Percentiles rank a stretch among this genome's conserved stretches.
Conservation (phyloP, 2,329 filamentous ascomycete species). For the Microdochium trichocladiopsis region DNA sequence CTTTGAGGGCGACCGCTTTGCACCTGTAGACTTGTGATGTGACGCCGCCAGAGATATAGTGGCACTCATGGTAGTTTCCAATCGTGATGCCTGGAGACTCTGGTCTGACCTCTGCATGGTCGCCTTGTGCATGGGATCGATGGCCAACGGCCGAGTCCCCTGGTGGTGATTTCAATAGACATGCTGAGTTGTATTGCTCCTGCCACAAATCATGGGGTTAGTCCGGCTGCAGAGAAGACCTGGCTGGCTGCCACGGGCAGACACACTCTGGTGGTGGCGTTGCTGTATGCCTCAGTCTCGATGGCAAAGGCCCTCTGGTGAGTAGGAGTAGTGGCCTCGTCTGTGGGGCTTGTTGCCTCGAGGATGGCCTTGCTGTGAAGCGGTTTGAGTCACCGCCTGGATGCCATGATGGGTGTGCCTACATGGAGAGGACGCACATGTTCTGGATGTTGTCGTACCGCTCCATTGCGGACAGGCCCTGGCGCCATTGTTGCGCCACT, state of each 20-base stretch:
- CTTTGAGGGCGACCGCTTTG: slow-evolving; percentile 64
- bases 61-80: slow-evolving; percentile 45
- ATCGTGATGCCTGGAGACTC: slow-evolving; percentile 35
- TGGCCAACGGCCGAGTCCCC: slow-evolving; percentile 16
- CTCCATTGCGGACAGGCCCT: slow-evolving; percentile 46
- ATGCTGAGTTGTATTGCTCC: slow-evolving; percentile 51
- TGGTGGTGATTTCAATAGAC: slow-evolving; percentile 12
- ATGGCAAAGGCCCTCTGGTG: slow-evolving; percentile 49
- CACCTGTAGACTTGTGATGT: slow-evolving; percentile 80
- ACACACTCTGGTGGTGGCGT: slow-evolving; percentile 48
- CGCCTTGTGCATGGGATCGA: slow-evolving; percentile 8
- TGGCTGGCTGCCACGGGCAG: too few species aligned
- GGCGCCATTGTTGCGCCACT: slow-evolving; percentile 34
- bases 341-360: slow-evolving; percentile 8
- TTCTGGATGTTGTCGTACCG: slow-evolving; percentile 57
- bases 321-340: slow-evolving; percentile 5
- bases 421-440: slow-evolving; percentile 38
- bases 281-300: slow-evolving; percentile 58
- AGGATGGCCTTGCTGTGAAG: slow-evolving; percentile 17
- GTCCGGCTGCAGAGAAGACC: not conserved
- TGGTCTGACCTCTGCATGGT: slow-evolving; percentile 4
- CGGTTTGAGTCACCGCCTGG: not conserved
- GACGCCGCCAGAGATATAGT: slow-evolving; percentile 56
- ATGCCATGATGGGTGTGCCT: not conserved
- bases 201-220: slow-evolving; percentile 27